Conservation (phyloP, 1,284 basidiomycete genomes). For the Inonotus obliquus region DNA sequence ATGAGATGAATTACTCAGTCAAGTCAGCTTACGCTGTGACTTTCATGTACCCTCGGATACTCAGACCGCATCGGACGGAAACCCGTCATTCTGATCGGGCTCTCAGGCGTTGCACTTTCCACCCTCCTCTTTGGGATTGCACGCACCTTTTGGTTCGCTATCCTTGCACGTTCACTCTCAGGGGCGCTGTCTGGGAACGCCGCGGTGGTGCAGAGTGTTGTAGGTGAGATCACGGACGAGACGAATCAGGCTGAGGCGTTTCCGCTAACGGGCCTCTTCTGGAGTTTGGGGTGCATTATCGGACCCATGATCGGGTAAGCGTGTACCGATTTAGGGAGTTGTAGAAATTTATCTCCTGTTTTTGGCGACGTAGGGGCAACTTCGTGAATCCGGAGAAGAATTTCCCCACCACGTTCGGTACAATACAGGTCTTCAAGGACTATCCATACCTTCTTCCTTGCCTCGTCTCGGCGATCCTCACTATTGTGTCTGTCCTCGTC, state of each 20-base stretch:
- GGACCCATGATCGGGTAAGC: slow-evolving; percentile 19
- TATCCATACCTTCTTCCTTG: slow-evolving; percentile 28
- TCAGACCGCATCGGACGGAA: slow-evolving; percentile 28
- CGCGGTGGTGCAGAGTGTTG: slow-evolving; percentile 22
- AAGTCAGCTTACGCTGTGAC: neutral
- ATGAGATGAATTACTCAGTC: neutral
- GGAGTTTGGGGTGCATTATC: slow-evolving; percentile 22
- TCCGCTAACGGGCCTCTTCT: slow-evolving; percentile 23
- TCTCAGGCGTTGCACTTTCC: slow-evolving; percentile 27
- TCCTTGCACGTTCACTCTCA: slow-evolving; percentile 25
- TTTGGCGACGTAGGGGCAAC: slow-evolving; percentile 14
- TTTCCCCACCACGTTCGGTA: slow-evolving; percentile 21
- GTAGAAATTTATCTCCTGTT: neutral
- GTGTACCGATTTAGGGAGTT: neutral
- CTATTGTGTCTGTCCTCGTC: slow-evolving; percentile 17
- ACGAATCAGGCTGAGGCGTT: slow-evolving; percentile 26
- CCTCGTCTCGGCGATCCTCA: slow-evolving; percentile 18
- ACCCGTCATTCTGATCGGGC: slow-evolving; percentile 28
- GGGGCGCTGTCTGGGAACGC: slow-evolving; percentile 28
- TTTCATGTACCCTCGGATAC: neutral
- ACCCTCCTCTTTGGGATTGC: slow-evolving; percentile 28
- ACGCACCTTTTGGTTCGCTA: slow-evolving; percentile 22
- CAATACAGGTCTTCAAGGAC: slow-evolving; percentile 21
- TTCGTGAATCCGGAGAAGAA: slow-evolving; percentile 20
- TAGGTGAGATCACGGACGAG: slow-evolving; percentile 26